These are phyloP conservation scores for Pythium apleroticum DNA, from an alignment of 352 stramenopile species.

Conservation along the genomic window DNA sequence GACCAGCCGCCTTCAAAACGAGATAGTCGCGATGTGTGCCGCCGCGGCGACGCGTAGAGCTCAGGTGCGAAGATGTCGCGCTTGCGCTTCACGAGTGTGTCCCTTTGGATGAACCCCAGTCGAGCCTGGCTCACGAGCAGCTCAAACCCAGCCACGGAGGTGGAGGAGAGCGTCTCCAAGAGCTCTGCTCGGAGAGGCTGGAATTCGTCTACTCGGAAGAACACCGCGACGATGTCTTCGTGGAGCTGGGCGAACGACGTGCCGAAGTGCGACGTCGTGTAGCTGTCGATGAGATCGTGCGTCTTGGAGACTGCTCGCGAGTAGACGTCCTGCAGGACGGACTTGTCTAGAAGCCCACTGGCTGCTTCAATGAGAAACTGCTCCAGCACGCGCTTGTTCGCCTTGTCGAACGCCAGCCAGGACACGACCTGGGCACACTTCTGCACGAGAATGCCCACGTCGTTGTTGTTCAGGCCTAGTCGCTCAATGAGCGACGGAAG, in stretches of 20 bases:
- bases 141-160: conserved; percentile 13
- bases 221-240: conserved; percentile 16
- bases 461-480: not conserved
- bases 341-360: not conserved
- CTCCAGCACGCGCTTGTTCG: conserved; percentile 11
- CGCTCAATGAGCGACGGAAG: conserved; percentile 14
- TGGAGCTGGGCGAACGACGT: conserved; percentile 12
- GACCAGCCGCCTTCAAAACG: conserved; percentile 9
- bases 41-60: not conserved
- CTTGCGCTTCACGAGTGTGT: conserved; percentile 10
- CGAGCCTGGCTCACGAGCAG: conserved; percentile 17
- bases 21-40: not conserved
- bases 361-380: conserved; percentile 10
- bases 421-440: conserved; percentile 17
- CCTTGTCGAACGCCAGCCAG: conserved; percentile 14
- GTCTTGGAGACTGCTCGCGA: not conserved
- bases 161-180: conserved; percentile 18
- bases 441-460: conserved; percentile 5
- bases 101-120: not conserved
- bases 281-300: conserved; percentile 15
- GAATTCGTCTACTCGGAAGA: conserved; percentile 22
- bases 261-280: conserved; percentile 8
- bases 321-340: conserved; percentile 8
- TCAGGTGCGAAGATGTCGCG: not conserved
- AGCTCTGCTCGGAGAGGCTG: conserved; percentile 7